A percentile compares a stretch with the other conserved stretches of the same genome.
Conservation (phyloP, 345 rosid genomes). For the Populus tremula region DNA sequence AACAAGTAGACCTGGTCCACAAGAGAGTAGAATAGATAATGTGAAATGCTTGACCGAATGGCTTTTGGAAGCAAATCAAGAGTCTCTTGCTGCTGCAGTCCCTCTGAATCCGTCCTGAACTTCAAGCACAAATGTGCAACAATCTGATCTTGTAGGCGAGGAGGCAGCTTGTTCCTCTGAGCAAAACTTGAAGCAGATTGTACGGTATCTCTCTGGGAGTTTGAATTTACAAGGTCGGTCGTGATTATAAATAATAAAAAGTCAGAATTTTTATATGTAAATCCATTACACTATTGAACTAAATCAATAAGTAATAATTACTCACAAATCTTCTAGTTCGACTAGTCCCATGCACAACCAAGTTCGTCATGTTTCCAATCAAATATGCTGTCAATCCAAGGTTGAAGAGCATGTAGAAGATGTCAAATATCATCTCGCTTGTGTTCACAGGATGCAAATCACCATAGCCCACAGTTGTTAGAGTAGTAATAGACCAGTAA, state of each 20-base stretch:
- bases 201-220: constrained; percentile 31
- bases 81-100: constrained; percentile 34
- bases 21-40: constrained; percentile 29
- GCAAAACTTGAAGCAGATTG: constrained; percentile 38
- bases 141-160: constrained; percentile 35
- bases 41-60: constrained; percentile 37
- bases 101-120: constrained; percentile 35
- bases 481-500: constrained; percentile 96
- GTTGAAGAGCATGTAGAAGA: constrained; percentile 89
- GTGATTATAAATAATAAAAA: background rate
- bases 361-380: constrained; percentile 97
- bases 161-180: constrained; percentile 28
- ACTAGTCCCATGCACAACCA: constrained; percentile 94
- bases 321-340: constrained; percentile 90
- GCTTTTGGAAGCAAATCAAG: constrained; percentile 39
- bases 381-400: constrained; percentile 87
- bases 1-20: constrained; percentile 31
- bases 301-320: background rate
- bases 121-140: constrained; percentile 33
- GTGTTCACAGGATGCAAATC: constrained; percentile 88
- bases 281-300: background rate
- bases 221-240: background rate
- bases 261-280: background rate
- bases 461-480: constrained; percentile 92
- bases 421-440: constrained; percentile 81